Evolutionary conservation across 768 basidiomycete genomes (phyloP).

Genomic region (Arthromyces matolae): DNA sequence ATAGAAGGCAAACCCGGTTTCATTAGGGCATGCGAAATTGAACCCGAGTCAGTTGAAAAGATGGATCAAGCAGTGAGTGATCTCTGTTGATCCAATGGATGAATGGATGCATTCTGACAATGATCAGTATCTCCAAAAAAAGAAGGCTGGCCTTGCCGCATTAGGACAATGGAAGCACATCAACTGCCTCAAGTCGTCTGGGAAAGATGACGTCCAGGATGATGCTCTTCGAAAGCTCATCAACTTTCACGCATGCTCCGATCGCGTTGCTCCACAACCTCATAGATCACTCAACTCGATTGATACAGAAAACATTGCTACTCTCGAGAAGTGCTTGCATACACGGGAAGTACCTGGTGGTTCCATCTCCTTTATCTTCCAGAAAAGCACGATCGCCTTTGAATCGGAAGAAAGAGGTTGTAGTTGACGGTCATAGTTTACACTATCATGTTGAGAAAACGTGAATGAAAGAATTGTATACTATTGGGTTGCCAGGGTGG

Average conservation of each 20-base stretch:
- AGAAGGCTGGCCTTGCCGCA: constrained; percentile 63
- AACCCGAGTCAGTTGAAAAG: constrained; percentile 38
- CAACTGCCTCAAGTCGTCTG: constrained; percentile 54
- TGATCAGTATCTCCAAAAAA: constrained; percentile 59
- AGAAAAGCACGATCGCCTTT: constrained; percentile 40
- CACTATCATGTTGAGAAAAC: background rate
- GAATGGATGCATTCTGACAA: constrained; percentile 15
- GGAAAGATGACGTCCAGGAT: constrained; percentile 56
- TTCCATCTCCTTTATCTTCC: constrained; percentile 73
- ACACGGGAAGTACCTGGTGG: constrained; percentile 54
- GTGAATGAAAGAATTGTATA: too few species aligned
- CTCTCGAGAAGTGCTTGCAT: constrained; percentile 29
- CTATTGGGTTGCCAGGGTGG: too few species aligned
- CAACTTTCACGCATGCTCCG: constrained; percentile 17
- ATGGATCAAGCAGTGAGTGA: constrained; percentile 49
- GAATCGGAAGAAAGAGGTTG: constrained; percentile 9
- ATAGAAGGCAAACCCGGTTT: constrained; percentile 45
- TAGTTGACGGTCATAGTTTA: background rate
- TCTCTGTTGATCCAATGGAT: background rate
- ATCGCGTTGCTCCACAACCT: constrained; percentile 1
- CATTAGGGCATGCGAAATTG: constrained; percentile 61
- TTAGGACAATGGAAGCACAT: constrained; percentile 85
- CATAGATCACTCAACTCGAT: constrained; percentile 23
- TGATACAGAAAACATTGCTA: constrained; percentile 44
- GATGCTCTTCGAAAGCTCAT: constrained; percentile 54